phyloP scores from a whole-genome alignment of 495 filamentous ascomycete species.

The Penicillium herquei region DNA sequence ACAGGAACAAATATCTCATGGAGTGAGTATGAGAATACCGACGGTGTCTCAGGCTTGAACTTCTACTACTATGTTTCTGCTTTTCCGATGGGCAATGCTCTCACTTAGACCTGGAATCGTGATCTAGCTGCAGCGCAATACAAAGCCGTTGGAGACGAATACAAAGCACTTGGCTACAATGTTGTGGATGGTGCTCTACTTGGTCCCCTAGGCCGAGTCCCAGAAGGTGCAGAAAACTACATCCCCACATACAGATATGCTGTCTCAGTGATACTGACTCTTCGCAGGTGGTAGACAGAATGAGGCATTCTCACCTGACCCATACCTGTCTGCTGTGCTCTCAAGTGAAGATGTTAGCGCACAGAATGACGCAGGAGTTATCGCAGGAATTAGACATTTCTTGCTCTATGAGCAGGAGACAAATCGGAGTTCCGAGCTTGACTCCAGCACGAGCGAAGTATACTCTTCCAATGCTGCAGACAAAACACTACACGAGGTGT shows the following conservation, averaged over 20 bases:
- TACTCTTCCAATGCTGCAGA: constrained; percentile 64
- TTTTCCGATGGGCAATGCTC: constrained; percentile 60
- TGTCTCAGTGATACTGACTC: background rate
- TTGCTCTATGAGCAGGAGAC: constrained; percentile 66
- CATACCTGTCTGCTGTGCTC: constrained; percentile 53
- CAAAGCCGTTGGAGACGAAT: constrained; percentile 50
- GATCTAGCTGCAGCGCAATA: constrained; percentile 57
- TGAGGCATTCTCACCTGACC: constrained; percentile 52
- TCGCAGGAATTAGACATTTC: constrained; percentile 70
- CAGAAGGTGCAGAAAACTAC: constrained; percentile 53
- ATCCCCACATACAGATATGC: background rate
- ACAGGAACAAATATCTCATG: constrained; percentile 39
- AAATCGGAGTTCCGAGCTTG: constrained; percentile 42
- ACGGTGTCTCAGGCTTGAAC: constrained; percentile 63
- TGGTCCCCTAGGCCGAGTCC: constrained; percentile 61
- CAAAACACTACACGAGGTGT: constrained; percentile 67
- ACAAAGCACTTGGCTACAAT: constrained; percentile 49
- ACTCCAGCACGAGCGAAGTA: constrained; percentile 21
- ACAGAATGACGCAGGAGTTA: constrained; percentile 67
- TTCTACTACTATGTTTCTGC: constrained; percentile 57
- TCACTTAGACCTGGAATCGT: constrained; percentile 56
- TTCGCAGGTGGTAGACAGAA: background rate
- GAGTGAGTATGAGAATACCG: constrained; percentile 13
- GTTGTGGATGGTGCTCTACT: constrained; percentile 43
- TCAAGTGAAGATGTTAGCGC: constrained; percentile 55